Evolutionary conservation across 495 filamentous ascomycete species (phyloP).

Genomic region (Amphirosellinia nigrospora): DNA sequence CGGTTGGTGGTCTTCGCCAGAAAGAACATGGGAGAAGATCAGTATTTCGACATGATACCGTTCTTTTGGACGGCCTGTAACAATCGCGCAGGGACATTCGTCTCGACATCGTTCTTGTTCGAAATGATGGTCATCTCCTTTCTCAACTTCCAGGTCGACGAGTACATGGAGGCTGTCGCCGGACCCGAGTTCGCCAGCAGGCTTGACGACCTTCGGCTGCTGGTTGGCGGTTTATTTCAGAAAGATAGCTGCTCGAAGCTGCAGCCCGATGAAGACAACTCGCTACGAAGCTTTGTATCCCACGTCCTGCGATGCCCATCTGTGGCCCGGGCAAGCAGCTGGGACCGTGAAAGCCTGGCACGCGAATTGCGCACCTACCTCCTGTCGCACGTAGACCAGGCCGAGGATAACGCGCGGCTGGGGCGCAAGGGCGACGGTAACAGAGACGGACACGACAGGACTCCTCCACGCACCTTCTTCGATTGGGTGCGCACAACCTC

Average conservation of each 20-base stretch:
- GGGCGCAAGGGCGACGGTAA: no score
- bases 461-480: conserved; percentile 23
- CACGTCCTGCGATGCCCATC: neutral
- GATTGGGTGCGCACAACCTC: conserved; percentile 42
- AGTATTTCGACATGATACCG: conserved; percentile 50
- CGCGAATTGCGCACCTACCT: neutral
- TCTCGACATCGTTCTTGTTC: conserved; percentile 27
- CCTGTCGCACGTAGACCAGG: neutral
- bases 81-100: conserved; percentile 5
- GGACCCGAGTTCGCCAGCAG: conserved; percentile 18
- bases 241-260: no score
- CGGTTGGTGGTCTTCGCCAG: conserved; percentile 35
- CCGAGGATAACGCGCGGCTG: neutral
- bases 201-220: no score
- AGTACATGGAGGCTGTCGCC: conserved; percentile 44
- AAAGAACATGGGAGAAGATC: conserved; percentile 33
- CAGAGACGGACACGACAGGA: no score
- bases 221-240: no score
- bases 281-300: neutral
- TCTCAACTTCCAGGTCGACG: conserved; percentile 47
- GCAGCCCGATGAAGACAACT: no score
- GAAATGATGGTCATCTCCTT: conserved; percentile 50
- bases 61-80: conserved; percentile 39
- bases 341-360: neutral
- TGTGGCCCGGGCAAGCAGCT: neutral